Conservation (phyloP, 768 basidiomycete species). For the Podaxis sp. region DNA sequence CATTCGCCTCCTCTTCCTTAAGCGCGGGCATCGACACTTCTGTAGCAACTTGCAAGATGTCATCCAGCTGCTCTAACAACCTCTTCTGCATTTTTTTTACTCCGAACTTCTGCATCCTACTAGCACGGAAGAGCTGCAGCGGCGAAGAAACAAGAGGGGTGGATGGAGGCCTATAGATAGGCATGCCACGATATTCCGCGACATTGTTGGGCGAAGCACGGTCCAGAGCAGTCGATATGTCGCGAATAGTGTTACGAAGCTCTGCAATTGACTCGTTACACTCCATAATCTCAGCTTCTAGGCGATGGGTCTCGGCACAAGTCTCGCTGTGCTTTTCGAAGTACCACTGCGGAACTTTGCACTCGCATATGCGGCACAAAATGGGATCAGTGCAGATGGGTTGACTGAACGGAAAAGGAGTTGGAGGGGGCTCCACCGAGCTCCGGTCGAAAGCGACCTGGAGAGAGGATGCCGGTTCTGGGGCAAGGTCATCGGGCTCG, state of each 20-base stretch:
- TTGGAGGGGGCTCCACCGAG: conserved; percentile 42
- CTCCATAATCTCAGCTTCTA: conserved; percentile 92
- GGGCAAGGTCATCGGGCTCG: conserved; percentile 43
- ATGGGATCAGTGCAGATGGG: conserved; percentile 81
- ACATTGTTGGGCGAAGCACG: conserved; percentile 60
- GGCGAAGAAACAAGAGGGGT: conserved; percentile 73
- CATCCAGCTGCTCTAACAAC: conserved; percentile 81
- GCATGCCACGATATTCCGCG: conserved; percentile 85
- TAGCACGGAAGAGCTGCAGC: conserved; percentile 69
- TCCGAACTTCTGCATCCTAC: conserved; percentile 74
- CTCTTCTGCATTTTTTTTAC: conserved; percentile 80
- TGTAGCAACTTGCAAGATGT: conserved; percentile 72
- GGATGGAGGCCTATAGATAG: conserved; percentile 71
- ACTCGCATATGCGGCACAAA: conserved; percentile 96
- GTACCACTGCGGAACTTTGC: conserved; percentile 96
- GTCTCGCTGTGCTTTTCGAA: conserved; percentile 99
- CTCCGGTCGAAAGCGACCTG: conserved; percentile 32
- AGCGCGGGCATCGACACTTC: conserved; percentile 85
- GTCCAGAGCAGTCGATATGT: conserved; percentile 69
- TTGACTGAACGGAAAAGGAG: conserved; percentile 71
- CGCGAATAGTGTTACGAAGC: conserved; percentile 80
- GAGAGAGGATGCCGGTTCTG: conserved; percentile 35
- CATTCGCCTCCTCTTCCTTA: conserved; percentile 87
- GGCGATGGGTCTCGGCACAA: conserved; percentile 90
- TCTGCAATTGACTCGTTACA: conserved; percentile 92